Base-by-base conservation (phyloP, 495 filamentous ascomycete species). In the Glarea lozoyensis region DNA sequence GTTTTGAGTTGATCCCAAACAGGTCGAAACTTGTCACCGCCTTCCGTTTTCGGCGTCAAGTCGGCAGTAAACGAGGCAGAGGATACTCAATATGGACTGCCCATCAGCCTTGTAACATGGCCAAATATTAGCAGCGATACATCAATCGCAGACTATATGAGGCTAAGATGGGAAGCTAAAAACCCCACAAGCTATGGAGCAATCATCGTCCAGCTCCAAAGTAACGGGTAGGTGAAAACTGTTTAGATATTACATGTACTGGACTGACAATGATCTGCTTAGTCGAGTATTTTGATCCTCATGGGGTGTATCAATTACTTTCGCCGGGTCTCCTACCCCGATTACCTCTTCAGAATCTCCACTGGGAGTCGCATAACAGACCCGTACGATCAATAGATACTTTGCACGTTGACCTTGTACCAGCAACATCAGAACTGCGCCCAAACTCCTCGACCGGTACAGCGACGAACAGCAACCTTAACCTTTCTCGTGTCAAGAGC, bases 301-400 rank as follows among this genome's bases (percentile, higher is more conserved):
- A 81, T 49, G 83, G 82, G 39, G 71, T 94, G 38, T 97, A 88
- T 56, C 77, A 83, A 43, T 70, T 85, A 13, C 65, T 97, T n/a
- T 81, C 84, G 9, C 69, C 82, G 1, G 72, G 86, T 44, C 70
- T 97, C 43, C 73, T 82, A 33, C 65, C 80, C 37, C 81, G 87
- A 31, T 73, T 98, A 3, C 92, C 92, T 10, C 70, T 98, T n/a
- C 81, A 79, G 41, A 90, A 95, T 58, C 79, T 98, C 34, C 84
- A 96, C 58, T 98, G 92, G 92, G 92, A 94, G 60, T 94, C 93
- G 5, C 83, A 92, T 35, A 81, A 80, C 19, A 82, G 92, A 9
- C 90, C 93, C 9, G 67, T 94, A 29, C 80, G 92, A 37, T 94
- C 90, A 19, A 97, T 98, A 60, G 80, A 83, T 56, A 87, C 88